These are phyloP conservation scores for Aspergillus chevalieri DNA, from an alignment of 2,329 filamentous ascomycete species.

Conservation along the genomic window DNA sequence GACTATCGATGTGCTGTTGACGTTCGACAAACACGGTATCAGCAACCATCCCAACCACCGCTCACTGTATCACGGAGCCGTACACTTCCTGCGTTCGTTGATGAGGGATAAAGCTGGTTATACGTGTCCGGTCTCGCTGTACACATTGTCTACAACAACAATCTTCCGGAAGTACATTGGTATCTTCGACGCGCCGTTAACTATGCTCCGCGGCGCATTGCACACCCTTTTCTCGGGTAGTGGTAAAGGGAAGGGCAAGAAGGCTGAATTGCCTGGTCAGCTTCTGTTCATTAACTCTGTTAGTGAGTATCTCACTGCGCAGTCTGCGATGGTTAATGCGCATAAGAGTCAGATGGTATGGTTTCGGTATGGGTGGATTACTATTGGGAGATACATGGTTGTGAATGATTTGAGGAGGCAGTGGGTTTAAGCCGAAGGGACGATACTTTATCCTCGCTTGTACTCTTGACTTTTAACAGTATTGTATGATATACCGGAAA, in stretches of 20 bases:
- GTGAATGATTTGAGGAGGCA: slow-evolving; percentile 75
- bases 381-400: slow-evolving; percentile 86
- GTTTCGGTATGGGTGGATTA: slow-evolving; percentile 97
- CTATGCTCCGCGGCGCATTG: slow-evolving; percentile 54
- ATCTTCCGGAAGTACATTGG: slow-evolving; percentile 74
- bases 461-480: not conserved
- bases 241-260: slow-evolving; percentile 26
- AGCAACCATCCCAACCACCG: slow-evolving; percentile 91
- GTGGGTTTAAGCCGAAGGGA: slow-evolving; percentile 30
- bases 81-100: slow-evolving; percentile 62
- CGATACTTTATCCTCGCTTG: not conserved
- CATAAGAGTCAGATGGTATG: slow-evolving; percentile 97
- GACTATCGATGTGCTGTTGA: slow-evolving; percentile 75
- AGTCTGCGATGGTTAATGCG: slow-evolving; percentile 80
- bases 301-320: slow-evolving; percentile 59
- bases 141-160: slow-evolving; percentile 70
- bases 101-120: slow-evolving; percentile 59
- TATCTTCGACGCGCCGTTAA: slow-evolving; percentile 68
- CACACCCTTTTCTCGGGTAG: slow-evolving; percentile 4
- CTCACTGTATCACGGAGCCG: slow-evolving; percentile 76
- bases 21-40: slow-evolving; percentile 78
- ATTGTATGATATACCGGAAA: not conserved
- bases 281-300: slow-evolving; percentile 69
- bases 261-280: slow-evolving; percentile 46
- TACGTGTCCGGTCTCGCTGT: slow-evolving; percentile 71